Percentiles rank a stretch among this genome's conserved stretches.
Conservation (phyloP, 2,329 filamentous ascomycete genomes). For the Escovopsis sp. region DNA sequence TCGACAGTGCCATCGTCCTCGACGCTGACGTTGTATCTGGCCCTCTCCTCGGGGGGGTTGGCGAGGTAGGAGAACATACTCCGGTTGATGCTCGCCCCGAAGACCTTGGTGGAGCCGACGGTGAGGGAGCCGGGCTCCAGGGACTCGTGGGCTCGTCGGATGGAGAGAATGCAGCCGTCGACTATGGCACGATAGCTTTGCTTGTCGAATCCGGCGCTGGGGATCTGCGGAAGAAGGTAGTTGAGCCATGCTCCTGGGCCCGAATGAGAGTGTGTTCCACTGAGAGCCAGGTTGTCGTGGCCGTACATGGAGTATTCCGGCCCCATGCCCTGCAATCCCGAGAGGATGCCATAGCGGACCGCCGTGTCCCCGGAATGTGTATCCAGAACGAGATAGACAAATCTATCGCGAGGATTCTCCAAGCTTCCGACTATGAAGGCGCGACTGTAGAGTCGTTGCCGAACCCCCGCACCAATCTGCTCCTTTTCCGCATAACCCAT, state of each 20-base stretch:
- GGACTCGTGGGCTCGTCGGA: slow-evolving; percentile 58
- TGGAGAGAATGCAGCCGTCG: slow-evolving; percentile 65
- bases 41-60: slow-evolving; percentile 61
- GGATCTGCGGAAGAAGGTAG: slow-evolving; percentile 80
- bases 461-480: slow-evolving; percentile 69
- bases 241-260: slow-evolving; percentile 87
- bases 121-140: slow-evolving; percentile 45
- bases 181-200: slow-evolving; percentile 82
- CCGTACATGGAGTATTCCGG: slow-evolving; percentile 55
- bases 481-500: slow-evolving; percentile 74
- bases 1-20: slow-evolving; percentile 38
- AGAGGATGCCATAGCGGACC: slow-evolving; percentile 66
- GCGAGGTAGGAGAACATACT: slow-evolving; percentile 74
- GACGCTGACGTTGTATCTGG: slow-evolving; percentile 37
- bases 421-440: slow-evolving; percentile 72
- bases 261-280: slow-evolving; percentile 80
- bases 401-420: slow-evolving; percentile 49
- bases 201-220: slow-evolving; percentile 69
- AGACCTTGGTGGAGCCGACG: slow-evolving; percentile 45
- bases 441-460: slow-evolving; percentile 73
- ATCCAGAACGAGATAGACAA: slow-evolving; percentile 80
- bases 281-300: slow-evolving; percentile 72
- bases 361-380: slow-evolving; percentile 77
- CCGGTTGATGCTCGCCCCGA: slow-evolving; percentile 66
- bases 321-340: slow-evolving; percentile 54